Evolutionary conservation across 805 yeast genomes (phyloP), one percentile per base, ranked within the genome.

Genomic region (Wickerhamomyces chaumierensis): DNA sequence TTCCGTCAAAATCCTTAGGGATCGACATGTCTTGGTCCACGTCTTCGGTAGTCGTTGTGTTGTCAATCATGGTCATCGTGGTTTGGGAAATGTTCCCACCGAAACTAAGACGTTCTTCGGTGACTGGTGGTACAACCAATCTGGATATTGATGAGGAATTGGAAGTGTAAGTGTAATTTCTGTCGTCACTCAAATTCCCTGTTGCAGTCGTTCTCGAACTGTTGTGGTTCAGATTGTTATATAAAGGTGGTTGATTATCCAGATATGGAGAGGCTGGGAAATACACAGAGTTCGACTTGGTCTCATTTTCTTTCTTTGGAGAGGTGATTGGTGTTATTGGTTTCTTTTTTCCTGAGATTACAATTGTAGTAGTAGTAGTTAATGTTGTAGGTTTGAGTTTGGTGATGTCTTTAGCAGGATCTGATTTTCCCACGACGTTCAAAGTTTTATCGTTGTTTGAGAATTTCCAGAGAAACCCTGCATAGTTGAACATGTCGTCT

Each of bases 401-500:
- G 29, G 8, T 18, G 36, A 28, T 12, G 23, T 25, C 13, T 25
- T 25, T 25, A 7, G 29, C 5, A 25, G 29, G 14, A 31, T 31
- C 43, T 23, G 50, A 52, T 29, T 42, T 45, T 2, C 54, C 54
- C 17, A 50, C 23, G 9, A 52, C 44, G 2, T 39, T 43, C 20
- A 51, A 35, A 34, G 45, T 45, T 34, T 50, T 41, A 8, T 49
- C 46, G 36, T 51, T 47, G 3, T 42, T 37, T 5, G 29, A 8
- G 49, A 53, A 53, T 19, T 43, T 39, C 57, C 57, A 53, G 13
- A 51, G 45, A 32, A 50, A 51, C 2, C 57, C 57, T 34, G 55
- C 57, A 46, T 51, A 53, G 25, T 48, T 48, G 36, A 51, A 53
- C 1, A 49, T 45, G 21, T 31, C 29, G 20, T 18, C 17, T 9